Evolutionary conservation across 495 filamentous ascomycete genomes (phyloP).

Genomic region (Aspergillus campestris): DNA sequence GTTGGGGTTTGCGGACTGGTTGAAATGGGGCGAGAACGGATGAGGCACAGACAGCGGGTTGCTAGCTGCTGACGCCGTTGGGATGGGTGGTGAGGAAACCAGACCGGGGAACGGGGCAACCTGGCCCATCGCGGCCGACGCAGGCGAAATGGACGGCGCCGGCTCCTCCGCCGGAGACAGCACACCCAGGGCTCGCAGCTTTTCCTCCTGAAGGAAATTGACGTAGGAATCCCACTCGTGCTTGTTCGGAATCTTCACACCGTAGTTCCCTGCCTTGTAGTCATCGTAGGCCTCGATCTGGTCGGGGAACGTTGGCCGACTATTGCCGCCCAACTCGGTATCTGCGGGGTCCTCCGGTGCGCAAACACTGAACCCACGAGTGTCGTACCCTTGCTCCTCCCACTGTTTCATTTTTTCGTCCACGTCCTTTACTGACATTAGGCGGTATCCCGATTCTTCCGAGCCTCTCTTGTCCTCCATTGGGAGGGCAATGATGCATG

Average conservation of each 20-base stretch:
- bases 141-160: conserved; percentile 63
- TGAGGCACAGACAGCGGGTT: conserved; percentile 30
- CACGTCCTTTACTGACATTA: conserved; percentile 53
- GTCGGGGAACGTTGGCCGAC: conserved; percentile 65
- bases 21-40: conserved; percentile 38
- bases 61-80: conserved; percentile 35
- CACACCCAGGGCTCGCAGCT: conserved; percentile 83
- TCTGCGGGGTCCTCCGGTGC: conserved; percentile 25
- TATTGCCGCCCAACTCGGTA: conserved; percentile 45
- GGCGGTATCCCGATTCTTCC: conserved; percentile 47
- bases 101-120: conserved; percentile 48
- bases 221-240: conserved; percentile 80
- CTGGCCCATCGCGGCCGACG: conserved; percentile 55
- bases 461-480: conserved; percentile 54
- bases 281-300: conserved; percentile 49
- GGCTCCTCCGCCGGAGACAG: conserved; percentile 65
- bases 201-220: conserved; percentile 72
- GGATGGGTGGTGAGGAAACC: conserved; percentile 49
- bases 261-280: conserved; percentile 40
- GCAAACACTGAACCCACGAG: conserved; percentile 60
- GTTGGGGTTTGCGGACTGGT: conserved; percentile 47
- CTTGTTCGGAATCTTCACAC: conserved; percentile 68
- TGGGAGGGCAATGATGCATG: conserved; percentile 63
- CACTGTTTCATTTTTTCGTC: conserved; percentile 58
- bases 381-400: conserved; percentile 68